A percentile compares a stretch with the other conserved stretches of the same genome.
Evolutionary conservation across 148 eudicot species (phyloP).

Genomic region (Chenopodium formosanum): DNA sequence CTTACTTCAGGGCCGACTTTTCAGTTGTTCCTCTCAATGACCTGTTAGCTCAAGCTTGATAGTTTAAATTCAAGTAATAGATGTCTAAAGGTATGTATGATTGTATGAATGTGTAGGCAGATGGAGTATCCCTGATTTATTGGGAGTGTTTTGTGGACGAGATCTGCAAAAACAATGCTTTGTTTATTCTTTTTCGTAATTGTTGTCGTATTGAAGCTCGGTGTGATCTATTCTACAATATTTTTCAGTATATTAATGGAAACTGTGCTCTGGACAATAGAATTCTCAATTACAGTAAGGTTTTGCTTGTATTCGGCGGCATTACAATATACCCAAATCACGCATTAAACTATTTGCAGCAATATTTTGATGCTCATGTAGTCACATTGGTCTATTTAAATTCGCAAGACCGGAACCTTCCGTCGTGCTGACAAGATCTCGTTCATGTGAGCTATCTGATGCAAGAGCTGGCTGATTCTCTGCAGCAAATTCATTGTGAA

Average conservation of each 20-base stretch:
- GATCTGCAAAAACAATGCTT: background rate
- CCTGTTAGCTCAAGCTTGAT: too few species aligned
- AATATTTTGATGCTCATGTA: too few species aligned
- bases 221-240: slow-evolving; percentile 3
- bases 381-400: slow-evolving; percentile 22
- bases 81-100: too few species aligned
- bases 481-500: slow-evolving; percentile 32
- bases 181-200: background rate
- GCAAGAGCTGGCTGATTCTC: slow-evolving; percentile 66
- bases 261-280: background rate
- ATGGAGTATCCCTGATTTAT: background rate
- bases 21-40: background rate
- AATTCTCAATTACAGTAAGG: background rate
- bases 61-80: too few species aligned
- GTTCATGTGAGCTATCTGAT: slow-evolving; percentile 66
- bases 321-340: background rate
- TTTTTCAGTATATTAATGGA: background rate
- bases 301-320: background rate
- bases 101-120: too few species aligned
- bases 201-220: background rate
- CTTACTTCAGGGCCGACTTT: background rate
- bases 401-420: slow-evolving; percentile 56
- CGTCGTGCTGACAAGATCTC: slow-evolving; percentile 47
- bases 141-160: background rate
- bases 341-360: too few species aligned